Base-by-base conservation (phyloP, 108 stramenopile species). In the Nitzschia sp. region DNA sequence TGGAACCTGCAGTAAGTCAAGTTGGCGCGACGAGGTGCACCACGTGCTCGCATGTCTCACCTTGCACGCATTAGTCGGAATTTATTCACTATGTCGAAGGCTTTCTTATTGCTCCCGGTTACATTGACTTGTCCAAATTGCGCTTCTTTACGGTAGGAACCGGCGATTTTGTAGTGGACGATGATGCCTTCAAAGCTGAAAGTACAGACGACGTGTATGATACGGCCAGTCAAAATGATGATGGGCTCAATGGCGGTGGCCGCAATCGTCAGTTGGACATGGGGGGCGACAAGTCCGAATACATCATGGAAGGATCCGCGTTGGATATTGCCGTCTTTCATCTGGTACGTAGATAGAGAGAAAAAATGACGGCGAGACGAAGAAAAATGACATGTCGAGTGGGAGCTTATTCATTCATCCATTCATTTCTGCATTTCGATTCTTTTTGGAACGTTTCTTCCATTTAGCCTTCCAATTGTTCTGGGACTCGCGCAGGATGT, bases 81-180 rank as follows among this genome's bases (percentile, higher is more conserved):
- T 89, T 82, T 47, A 85, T 92, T 56, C 88, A 89, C 59, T 89
- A 73, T 66, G 66, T 80, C 33, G 88, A 92, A 47, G 91, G 89
- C 4, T 95, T 71, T 72, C 53, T 95, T 13, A 60, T 92, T 24
- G 75, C 87, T 17, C 94, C 94, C 1, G 94, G 94, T 19, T 91
- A 57, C 45, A 81, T 95, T 26, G 94, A 95, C 55, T 64, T 94
- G 19, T 75, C 82, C 21, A 60, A 74, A 27, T 64, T 94, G 33
- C 57, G 51, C 8, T 82, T 91, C 68, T 68, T 33, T 34, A 54
- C 85, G 3, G 29, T 58, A 1, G 48, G 51, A 23, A 69, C 74
- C 17, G 58, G 33, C 36, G 68, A 34, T 27, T 18, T 30, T 25
- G 46, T 25, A 26, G 64, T 30, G 4, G 61, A 75, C 63, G 71